Conservation (phyloP, 371 early-diverging fungal species). For the Funneliformis caledonium region DNA sequence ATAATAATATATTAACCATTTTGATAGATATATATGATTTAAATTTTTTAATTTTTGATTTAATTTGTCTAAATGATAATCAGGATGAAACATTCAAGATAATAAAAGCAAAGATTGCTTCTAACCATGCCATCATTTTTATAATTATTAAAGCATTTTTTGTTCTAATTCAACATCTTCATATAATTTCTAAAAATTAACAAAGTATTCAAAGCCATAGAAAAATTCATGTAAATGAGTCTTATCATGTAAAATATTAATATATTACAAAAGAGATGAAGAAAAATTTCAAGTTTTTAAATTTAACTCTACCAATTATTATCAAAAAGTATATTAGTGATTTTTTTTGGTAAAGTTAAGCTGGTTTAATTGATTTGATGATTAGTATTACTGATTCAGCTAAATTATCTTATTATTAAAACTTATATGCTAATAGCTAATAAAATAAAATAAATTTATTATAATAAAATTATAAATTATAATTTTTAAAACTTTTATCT, state of each 20-base stretch:
- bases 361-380: background rate
- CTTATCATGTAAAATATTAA: background rate
- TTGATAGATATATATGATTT: too few relatives aligned
- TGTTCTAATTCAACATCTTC: background rate
- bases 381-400: background rate
- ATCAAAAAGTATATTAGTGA: background rate
- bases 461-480: too few relatives aligned
- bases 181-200: background rate
- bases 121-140: background rate
- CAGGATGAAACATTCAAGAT: background rate
- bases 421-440: too few relatives aligned
- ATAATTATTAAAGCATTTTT: background rate
- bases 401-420: background rate
- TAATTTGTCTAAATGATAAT: background rate
- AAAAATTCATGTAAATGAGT: background rate
- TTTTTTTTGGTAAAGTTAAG: background rate
- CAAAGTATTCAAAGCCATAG: background rate
- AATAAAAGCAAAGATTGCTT: background rate
- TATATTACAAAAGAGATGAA: background rate
- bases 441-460: too few relatives aligned
- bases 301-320: background rate
- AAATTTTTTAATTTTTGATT: too few relatives aligned
- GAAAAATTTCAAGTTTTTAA: background rate
- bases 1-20: too few relatives aligned
- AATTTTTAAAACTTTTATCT: too few relatives aligned